Conservation (phyloP, 805 yeast genomes). For the Ogataea degrootiae region DNA sequence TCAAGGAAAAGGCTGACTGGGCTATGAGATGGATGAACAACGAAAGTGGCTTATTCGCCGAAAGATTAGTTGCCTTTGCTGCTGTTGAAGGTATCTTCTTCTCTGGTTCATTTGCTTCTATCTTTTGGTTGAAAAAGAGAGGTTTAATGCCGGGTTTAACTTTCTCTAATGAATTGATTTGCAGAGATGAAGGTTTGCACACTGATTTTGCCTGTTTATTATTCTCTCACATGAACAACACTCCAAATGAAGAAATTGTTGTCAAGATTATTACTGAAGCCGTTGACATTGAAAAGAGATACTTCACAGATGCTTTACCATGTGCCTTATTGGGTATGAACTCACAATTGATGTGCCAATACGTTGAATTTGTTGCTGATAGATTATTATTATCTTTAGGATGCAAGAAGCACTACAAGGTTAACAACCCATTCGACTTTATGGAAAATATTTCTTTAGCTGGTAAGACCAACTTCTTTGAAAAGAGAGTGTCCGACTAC, state of each 20-base stretch:
- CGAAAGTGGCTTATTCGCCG: conserved; percentile 83
- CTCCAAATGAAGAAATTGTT: conserved; percentile 76
- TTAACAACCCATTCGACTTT: conserved; percentile 92
- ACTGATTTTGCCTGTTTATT: conserved; percentile 97
- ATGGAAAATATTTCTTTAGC: conserved; percentile 98
- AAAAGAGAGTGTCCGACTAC: conserved; percentile 97
- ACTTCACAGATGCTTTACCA: conserved; percentile 93
- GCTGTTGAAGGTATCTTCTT: conserved; percentile 99
- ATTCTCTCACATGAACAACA: conserved; percentile 87
- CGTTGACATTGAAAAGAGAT: conserved; percentile 89
- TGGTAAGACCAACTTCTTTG: conserved; percentile 98
- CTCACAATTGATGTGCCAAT: conserved; percentile 89
- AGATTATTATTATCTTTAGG: conserved; percentile 90
- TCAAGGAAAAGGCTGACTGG: conserved; percentile 97
- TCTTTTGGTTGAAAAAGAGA: conserved; percentile 98
- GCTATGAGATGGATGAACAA: conserved; percentile 96
- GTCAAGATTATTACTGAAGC: conserved; percentile 91
- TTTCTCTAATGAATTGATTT: conserved; percentile 93
- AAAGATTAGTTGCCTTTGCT: conserved; percentile 96
- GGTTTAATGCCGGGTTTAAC: conserved; percentile 99
- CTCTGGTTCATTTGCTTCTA: conserved; percentile 97
- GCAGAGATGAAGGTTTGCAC: conserved; percentile 98
- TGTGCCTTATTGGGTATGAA: conserved; percentile 94
- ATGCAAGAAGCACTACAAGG: conserved; percentile 82
- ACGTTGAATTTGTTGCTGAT: conserved; percentile 97